These are phyloP conservation scores for Psidium friedrichsthalianum DNA, from an alignment of 345 rosid species.

Conservation along the genomic window DNA sequence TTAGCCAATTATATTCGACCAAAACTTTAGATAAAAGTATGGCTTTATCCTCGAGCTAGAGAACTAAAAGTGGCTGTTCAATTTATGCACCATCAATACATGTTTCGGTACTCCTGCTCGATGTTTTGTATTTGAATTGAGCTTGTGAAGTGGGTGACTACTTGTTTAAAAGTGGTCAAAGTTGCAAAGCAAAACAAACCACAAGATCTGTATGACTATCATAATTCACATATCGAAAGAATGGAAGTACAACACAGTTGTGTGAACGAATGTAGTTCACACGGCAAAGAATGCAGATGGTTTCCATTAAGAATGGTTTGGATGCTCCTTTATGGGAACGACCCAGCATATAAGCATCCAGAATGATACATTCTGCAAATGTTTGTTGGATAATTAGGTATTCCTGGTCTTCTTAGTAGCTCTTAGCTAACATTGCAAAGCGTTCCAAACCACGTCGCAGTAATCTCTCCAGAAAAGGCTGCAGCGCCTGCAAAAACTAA, in stretches of 20 bases:
- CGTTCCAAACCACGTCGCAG: conserved; percentile 53
- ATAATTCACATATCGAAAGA: background rate
- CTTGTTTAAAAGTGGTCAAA: background rate
- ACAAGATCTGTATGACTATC: background rate
- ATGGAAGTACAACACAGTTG: background rate
- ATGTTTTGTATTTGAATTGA: background rate
- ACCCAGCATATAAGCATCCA: background rate
- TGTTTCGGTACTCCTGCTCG: background rate
- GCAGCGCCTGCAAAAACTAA: conserved; percentile 46
- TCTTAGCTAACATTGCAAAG: conserved; percentile 42
- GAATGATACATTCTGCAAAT: background rate
- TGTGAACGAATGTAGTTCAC: background rate
- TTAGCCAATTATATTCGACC: background rate
- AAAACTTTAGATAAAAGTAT: background rate
- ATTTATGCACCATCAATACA: background rate
- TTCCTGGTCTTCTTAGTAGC: background rate
- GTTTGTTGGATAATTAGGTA: background rate
- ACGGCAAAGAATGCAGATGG: background rate
- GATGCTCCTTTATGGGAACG: background rate
- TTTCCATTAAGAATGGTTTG: background rate
- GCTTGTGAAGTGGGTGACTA: background rate
- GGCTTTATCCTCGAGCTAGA: background rate
- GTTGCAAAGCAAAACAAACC: background rate
- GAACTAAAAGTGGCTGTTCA: background rate
- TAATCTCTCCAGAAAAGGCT: conserved; percentile 68